Evolutionary conservation across 2,329 filamentous ascomycete species (phyloP).

Genomic region (Chaetothyriales sp.): DNA sequence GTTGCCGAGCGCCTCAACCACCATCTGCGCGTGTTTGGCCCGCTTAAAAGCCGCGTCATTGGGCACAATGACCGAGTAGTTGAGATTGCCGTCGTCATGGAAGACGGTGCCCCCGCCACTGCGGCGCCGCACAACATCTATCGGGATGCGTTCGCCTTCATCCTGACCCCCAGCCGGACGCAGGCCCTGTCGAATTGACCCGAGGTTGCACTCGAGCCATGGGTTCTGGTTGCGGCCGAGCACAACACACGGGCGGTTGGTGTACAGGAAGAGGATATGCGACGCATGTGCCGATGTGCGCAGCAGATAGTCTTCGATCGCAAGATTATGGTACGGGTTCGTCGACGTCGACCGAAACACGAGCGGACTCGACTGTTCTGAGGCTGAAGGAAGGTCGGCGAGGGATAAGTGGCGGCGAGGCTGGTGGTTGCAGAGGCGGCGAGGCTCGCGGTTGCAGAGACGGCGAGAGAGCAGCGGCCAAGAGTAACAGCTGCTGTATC

Average conservation of each 20-base stretch:
- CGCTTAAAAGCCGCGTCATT: constrained; percentile 57
- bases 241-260: constrained; percentile 74
- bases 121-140: constrained; percentile 63
- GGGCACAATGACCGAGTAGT: constrained; percentile 85
- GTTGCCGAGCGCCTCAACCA: constrained; percentile 61
- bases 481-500: background rate
- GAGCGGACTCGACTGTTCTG: constrained; percentile 31
- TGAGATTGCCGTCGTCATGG: constrained; percentile 84
- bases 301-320: constrained; percentile 82
- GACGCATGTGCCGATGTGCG: constrained; percentile 58
- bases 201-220: constrained; percentile 78
- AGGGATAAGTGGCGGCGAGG: constrained; percentile 5
- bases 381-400: constrained; percentile 6
- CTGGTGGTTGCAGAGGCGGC: background rate
- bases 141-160: constrained; percentile 17
- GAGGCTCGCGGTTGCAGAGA: no score
- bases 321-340: constrained; percentile 80
- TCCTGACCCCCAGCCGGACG: constrained; percentile 24
- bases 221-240: constrained; percentile 96
- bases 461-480: background rate
- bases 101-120: constrained; percentile 89
- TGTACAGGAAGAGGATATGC: constrained; percentile 72
- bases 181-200: constrained; percentile 38
- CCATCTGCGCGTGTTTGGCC: constrained; percentile 82
- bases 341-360: constrained; percentile 56